Base-by-base conservation (phyloP, 225 moss, liverwort and hornwort genomes). In the Polytrichum formosum region DNA sequence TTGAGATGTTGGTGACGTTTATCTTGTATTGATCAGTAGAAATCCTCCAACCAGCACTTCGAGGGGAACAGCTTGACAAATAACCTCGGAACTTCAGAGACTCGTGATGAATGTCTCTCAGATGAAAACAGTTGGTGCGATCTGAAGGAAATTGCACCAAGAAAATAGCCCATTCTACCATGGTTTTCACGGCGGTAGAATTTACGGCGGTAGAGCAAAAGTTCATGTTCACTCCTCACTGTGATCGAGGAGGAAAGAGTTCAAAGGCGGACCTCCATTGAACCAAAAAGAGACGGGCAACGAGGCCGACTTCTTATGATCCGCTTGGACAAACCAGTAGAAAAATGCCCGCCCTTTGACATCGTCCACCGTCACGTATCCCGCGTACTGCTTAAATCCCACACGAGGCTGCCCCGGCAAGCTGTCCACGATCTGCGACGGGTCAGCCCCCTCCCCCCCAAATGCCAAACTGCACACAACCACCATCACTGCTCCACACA, bases 241-340 rank as follows among this genome's bases (percentile, higher is more conserved):
- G 46, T 46, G 46, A 46, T 46, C 46, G 13, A 46, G 46, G 46
- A 46, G 46, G 13, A 16, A 53, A 55, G 54, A 29, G 68, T 17
- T 56, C 6, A 25, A n/a, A 26, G 30, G 63, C 79, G 7, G 35
- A 93, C 93, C 94, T 92, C 94, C 94, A 65, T 95, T 95, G 70
- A 95, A 88, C 94, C 94, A 95, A 77, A 92, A 74, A 2, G 86
- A 76, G 37, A 95, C 65, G 5, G 94, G 92, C 63, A 87, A 75
- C 2, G 84, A 69, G 6, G 80, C 56, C 23, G 90, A 82, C 26
- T 80, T 61, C 55, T 78, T 75, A 75, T 82, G 69, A 67, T 91
- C 87, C 0, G 94, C 90, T 54, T 90, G 79, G 67, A 92, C 78
- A 19, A 95, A 89, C 94, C 94, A 95, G 77, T 92, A 95, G 78